Conservation (phyloP, 2,329 filamentous ascomycete genomes). For the Lachnellula cervina region DNA sequence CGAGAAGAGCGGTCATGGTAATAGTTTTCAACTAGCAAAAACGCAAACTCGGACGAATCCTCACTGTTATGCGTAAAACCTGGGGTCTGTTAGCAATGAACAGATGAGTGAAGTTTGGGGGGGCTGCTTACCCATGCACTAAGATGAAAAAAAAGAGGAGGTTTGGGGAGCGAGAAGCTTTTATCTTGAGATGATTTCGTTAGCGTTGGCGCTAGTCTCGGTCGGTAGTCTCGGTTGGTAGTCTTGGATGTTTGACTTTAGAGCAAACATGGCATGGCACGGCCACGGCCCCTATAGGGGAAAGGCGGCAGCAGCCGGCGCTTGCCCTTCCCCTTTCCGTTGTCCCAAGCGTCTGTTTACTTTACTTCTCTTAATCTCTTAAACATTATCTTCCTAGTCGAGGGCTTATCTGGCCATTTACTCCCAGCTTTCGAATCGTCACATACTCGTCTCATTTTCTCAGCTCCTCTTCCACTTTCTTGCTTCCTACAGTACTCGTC, state of each 20-base stretch:
- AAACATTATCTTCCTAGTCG: too few relatives aligned
- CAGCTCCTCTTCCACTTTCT: too few relatives aligned
- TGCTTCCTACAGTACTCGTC: too few relatives aligned
- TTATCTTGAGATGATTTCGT: neutral
- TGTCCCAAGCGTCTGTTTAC: too few relatives aligned
- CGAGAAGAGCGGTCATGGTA: constrained; percentile 67
- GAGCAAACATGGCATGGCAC: neutral
- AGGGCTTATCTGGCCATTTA: too few relatives aligned
- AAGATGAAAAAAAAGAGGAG: constrained; percentile 46
- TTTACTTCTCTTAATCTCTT: too few relatives aligned
- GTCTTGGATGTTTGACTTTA: neutral
- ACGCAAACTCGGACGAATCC: constrained; percentile 77
- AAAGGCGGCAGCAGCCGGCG: too few relatives aligned
- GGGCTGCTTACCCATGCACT: constrained; percentile 47
- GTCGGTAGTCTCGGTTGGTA: neutral
- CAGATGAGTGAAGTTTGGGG: neutral
- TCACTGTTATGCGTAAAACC: constrained; percentile 81
- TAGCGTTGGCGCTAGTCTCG: neutral
- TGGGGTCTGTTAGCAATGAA: constrained; percentile 24
- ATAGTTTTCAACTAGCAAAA: constrained; percentile 64
- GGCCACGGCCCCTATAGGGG: neutral
- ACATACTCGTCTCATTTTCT: too few relatives aligned
- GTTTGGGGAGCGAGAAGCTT: neutral
- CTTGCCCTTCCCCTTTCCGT: too few relatives aligned
- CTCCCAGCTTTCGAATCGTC: too few relatives aligned